Conservation (phyloP, 129 eudicot genomes). For the Gnaphalium uliginosum region DNA sequence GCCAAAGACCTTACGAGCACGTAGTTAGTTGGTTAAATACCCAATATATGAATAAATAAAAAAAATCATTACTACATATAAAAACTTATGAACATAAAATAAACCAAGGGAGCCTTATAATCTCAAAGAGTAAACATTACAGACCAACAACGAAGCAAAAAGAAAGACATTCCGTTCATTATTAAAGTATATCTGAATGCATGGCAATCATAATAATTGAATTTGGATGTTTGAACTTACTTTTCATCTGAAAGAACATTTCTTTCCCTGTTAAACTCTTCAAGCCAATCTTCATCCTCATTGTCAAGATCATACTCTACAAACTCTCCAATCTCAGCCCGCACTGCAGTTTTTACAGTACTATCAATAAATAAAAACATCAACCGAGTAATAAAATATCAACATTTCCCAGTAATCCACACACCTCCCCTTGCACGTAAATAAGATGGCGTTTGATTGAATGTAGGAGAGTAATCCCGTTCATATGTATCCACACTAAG, state of each 20-base stretch:
- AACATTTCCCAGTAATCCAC: slow-evolving; percentile 24
- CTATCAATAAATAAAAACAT: not conserved
- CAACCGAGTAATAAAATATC: not conserved
- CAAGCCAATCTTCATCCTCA: slow-evolving; percentile 98
- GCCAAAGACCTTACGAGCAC: not conserved
- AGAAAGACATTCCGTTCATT: not conserved
- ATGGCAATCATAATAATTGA: not conserved
- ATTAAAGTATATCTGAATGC: not conserved
- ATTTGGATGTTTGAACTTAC: slow-evolving; percentile 34
- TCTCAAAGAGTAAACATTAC: not conserved
- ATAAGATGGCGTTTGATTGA: slow-evolving; percentile 82
- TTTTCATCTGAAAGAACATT: slow-evolving; percentile 64
- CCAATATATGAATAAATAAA: not conserved
- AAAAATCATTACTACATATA: not conserved
- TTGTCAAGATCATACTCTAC: slow-evolving; percentile 96
- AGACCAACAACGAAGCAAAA: not conserved
- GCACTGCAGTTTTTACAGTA: slow-evolving; percentile 41
- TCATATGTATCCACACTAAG: slow-evolving; percentile 88
- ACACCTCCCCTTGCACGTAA: slow-evolving; percentile 94
- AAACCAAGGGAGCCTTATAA: not conserved
- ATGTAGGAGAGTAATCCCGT: slow-evolving; percentile 84
- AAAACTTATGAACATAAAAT: not conserved
- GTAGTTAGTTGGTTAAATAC: not conserved
- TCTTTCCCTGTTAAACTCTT: slow-evolving; percentile 62
- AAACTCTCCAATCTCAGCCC: slow-evolving; percentile 94